Conservation (phyloP, 2,329 filamentous ascomycete species). For the Nakataea oryzae region DNA sequence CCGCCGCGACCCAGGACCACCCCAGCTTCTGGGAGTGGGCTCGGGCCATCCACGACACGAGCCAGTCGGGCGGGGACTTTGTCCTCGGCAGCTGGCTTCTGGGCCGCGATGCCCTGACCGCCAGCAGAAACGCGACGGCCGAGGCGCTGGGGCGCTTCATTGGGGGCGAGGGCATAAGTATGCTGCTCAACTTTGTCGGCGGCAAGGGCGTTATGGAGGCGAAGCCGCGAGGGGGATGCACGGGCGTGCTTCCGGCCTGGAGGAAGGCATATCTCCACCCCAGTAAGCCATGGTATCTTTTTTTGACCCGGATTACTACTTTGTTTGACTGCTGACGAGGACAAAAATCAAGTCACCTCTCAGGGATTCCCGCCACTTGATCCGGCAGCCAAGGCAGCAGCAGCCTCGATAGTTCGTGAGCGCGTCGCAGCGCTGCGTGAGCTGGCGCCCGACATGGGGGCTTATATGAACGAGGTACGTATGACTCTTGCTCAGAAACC, state of each 20-base stretch:
- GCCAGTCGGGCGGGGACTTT: conserved; percentile 7
- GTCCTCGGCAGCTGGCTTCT: conserved; percentile 18
- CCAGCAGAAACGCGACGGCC: conserved; percentile 16
- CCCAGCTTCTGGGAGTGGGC: conserved; percentile 12
- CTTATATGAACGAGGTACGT: conserved; percentile 12
- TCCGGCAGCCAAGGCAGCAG: conserved; percentile 5
- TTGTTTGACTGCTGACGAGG: background rate
- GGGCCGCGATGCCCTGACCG: conserved; percentile 18
- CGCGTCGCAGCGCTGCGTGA: conserved; percentile 12
- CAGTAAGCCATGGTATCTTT: conserved; percentile 9
- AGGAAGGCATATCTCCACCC: conserved; percentile 11
- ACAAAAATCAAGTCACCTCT: background rate
- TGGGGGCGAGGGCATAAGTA: conserved; percentile 5
- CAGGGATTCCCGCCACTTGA: conserved; percentile 8
- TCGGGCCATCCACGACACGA: conserved; percentile 11
- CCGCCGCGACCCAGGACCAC: conserved; percentile 2
- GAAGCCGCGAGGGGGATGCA: conserved; percentile 9
- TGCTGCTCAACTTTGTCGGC: conserved; percentile 10
- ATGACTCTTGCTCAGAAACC: background rate
- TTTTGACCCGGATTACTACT: background rate
- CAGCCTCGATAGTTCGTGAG: conserved; percentile 4
- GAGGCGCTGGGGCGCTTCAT: conserved; percentile 8
- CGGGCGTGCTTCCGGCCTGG: conserved; percentile 14
- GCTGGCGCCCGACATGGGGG: conserved; percentile 14
- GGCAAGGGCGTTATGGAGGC: conserved; percentile 13